Percentiles rank a stretch among this genome's conserved stretches.
These are phyloP conservation scores for Syncephalastrum sp. DNA, from an alignment of 371 early-diverging fungal genomes.

Conservation along the genomic window DNA sequence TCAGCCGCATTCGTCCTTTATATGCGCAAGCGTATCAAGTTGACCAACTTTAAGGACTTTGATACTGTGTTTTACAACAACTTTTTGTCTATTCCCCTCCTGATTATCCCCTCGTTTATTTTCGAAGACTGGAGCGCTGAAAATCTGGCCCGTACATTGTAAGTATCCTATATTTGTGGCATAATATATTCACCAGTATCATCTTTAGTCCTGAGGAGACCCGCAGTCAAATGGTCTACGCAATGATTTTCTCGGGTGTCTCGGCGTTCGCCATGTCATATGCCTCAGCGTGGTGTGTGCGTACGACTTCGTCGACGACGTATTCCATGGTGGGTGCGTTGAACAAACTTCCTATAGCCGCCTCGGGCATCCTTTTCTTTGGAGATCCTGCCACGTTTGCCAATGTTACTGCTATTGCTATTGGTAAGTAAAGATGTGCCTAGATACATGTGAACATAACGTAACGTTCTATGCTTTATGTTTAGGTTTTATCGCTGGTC, in stretches of 20 bases:
- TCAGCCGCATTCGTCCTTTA: constrained; percentile 90
- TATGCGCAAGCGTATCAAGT: constrained; percentile 86
- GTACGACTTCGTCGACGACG: constrained; percentile 94
- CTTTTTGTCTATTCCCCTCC: constrained; percentile 84
- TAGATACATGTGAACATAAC: background rate
- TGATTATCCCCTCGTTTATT: constrained; percentile 72
- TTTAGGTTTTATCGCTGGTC: constrained; percentile 77
- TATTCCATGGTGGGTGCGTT: constrained; percentile 99
- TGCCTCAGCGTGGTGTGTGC: constrained; percentile 93
- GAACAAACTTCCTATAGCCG: constrained; percentile 97
- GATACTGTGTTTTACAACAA: constrained; percentile 98
- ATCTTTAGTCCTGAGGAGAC: constrained; percentile 44
- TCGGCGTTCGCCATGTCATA: constrained; percentile 92
- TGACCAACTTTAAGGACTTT: constrained; percentile 86
- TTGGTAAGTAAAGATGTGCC: constrained; percentile 36
- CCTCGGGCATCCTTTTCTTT: constrained; percentile 94
- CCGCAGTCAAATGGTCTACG: constrained; percentile 55
- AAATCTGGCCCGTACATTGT: constrained; percentile 56
- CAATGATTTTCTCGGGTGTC: constrained; percentile 84
- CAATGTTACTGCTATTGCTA: constrained; percentile 77
- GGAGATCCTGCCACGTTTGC: constrained; percentile 82
- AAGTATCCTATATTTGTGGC: constrained; percentile 24
- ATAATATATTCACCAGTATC: background rate
- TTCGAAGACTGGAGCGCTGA: constrained; percentile 74
- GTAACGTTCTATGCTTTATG: background rate